These are phyloP conservation scores for Carex myosuroides DNA, from an alignment of 176 grass and related monocot genomes.

Conservation along the genomic window DNA sequence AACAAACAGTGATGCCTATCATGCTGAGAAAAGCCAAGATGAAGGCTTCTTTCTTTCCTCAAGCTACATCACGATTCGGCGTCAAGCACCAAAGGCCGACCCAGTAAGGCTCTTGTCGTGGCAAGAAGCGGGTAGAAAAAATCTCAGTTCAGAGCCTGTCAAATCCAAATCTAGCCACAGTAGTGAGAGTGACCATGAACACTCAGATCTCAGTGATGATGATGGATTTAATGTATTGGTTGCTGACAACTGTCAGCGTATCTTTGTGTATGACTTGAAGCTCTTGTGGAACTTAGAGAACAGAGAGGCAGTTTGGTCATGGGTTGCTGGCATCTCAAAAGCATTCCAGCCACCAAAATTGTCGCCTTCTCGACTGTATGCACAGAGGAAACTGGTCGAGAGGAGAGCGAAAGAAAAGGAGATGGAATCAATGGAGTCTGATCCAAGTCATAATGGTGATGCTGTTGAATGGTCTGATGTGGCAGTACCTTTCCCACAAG, in stretches of 20 bases:
- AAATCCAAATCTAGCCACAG: conserved; percentile 58
- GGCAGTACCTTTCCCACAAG: conserved; percentile 21
- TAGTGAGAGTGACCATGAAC: conserved; percentile 51
- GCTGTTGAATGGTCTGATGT: conserved; percentile 29
- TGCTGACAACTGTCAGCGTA: conserved; percentile 91
- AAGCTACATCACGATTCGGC: conserved; percentile 93
- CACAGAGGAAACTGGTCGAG: conserved; percentile 79
- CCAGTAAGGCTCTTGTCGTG: conserved; percentile 64
- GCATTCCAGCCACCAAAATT: conserved; percentile 81
- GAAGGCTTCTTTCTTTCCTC: conserved; percentile 81
- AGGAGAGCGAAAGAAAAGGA: conserved; percentile 37
- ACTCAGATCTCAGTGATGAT: conserved; percentile 77
- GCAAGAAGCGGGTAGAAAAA: conserved; percentile 75
- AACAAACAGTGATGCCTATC: conserved; percentile 42
- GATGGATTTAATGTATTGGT: conserved; percentile 92
- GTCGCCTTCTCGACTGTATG: conserved; percentile 79
- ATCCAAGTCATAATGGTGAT: conserved; percentile 40
- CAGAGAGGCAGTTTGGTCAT: conserved; percentile 59
- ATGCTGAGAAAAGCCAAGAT: conserved; percentile 54
- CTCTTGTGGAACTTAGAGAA: conserved; percentile 92
- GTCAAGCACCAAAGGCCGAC: conserved; percentile 89
- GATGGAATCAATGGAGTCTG: conserved; percentile 24
- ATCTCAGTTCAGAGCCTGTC: conserved; percentile 31
- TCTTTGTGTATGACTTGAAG: conserved; percentile 93
- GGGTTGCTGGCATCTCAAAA: conserved; percentile 73